Base-by-base conservation (phyloP, 2,329 filamentous ascomycete genomes). In the Ophiobolus disseminans region DNA sequence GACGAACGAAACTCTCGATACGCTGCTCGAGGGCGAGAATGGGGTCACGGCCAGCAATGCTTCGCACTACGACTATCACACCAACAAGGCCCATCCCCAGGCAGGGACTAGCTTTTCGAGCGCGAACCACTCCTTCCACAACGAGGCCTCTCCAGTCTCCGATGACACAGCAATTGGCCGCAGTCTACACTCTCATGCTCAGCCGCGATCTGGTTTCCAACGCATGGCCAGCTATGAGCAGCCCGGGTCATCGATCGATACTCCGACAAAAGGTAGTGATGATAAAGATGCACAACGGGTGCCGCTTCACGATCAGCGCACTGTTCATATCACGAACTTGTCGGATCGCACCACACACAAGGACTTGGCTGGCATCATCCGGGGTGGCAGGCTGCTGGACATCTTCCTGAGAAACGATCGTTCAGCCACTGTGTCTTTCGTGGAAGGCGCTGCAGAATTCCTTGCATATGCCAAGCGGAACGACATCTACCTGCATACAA, bases 331-430 rank as follows among this genome's bases (percentile, higher is more conserved):
- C 40, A 74, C 73, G 26, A 85, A 86, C 48, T 77, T 94, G 1
- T 76, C 86, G 1, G 80, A 86, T 4, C 77, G 76, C 2, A 82
- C 81, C 11, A 88, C 84, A 0, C 83, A 89, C 62, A 79, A 78
- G 37, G 88, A 94, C 54, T 75, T 94, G 49, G 79, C 82, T 3
- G 78, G 80, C 17, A 79, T 80, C 9, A 74, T 94, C 41, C 84
- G 86, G 48, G 90, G 90, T 19, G 90, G 90, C 1, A 78, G 82
- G 55, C 61, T 95, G 9, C 70, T 92, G 9, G 87, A 91, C 55
- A 76, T 93, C 31, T 87, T 82, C 58, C 59, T 91, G 38, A 82
- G 84, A 23, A 65, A 81, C 32, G 85, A 90, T 41, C 81, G 81
- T 23, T 76, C 76, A 35, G 88, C 84, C 3, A 82, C 80, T 32